Conservation (phyloP, 2,329 filamentous ascomycete genomes). For the Claviceps africana region DNA sequence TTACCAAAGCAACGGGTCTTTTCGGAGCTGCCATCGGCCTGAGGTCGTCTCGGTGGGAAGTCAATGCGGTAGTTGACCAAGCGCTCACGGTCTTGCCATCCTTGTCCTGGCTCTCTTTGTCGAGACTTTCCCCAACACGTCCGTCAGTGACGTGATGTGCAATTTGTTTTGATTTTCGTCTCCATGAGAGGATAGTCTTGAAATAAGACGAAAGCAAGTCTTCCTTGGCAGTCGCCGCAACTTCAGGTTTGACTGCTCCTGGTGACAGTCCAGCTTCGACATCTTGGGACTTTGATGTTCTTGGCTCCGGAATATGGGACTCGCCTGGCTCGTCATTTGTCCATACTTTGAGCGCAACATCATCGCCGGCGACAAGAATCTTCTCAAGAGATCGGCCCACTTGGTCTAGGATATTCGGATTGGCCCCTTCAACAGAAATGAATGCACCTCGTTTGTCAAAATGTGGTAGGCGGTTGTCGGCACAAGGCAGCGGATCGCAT, state of each 20-base stretch:
- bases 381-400: constrained; percentile 52
- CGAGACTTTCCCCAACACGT: background rate
- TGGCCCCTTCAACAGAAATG: constrained; percentile 69
- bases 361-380: constrained; percentile 37
- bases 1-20: constrained; percentile 60
- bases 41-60: constrained; percentile 4
- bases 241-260: background rate
- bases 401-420: constrained; percentile 32
- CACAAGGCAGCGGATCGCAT: constrained; percentile 47
- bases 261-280: background rate
- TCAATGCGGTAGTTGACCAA: constrained; percentile 3
- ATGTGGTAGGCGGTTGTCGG: constrained; percentile 16
- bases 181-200: constrained; percentile 52
- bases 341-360: constrained; percentile 31
- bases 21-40: constrained; percentile 9
- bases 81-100: constrained; percentile 1
- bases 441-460: constrained; percentile 55
- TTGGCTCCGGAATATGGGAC: background rate
- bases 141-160: constrained; percentile 30
- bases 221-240: constrained; percentile 12
- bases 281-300: constrained; percentile 1
- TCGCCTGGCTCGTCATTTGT: constrained; percentile 15
- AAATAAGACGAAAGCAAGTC: constrained; percentile 47
- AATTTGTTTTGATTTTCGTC: constrained; percentile 60
- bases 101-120: constrained; percentile 2